These are phyloP conservation scores for Byssothecium circinans DNA, from an alignment of 2,329 filamentous ascomycete genomes.

Conservation along the genomic window DNA sequence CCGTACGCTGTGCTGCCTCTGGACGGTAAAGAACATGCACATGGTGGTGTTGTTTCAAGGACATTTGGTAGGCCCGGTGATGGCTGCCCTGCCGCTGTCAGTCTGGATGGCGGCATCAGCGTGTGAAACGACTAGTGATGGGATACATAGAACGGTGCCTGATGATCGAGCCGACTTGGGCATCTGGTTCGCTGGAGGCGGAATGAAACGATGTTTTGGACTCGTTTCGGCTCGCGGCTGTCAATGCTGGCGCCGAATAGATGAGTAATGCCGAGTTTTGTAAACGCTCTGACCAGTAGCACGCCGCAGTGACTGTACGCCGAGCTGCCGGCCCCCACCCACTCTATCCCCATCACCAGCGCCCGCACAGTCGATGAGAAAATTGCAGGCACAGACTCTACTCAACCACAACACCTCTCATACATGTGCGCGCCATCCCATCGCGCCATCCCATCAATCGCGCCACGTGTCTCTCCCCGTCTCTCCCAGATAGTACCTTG, in stretches of 20 bases:
- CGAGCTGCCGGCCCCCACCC: too few relatives aligned
- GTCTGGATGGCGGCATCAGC: slow-evolving; percentile 13
- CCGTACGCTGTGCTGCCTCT: slow-evolving; percentile 3
- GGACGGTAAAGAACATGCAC: slow-evolving; percentile 5
- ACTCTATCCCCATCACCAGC: background rate
- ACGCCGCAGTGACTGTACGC: too few relatives aligned
- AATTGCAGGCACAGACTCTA: background rate
- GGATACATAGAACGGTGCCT: too few relatives aligned
- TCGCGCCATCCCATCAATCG: background rate
- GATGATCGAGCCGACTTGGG: too few relatives aligned
- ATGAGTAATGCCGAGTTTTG: background rate
- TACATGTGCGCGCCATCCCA: background rate
- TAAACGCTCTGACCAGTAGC: background rate
- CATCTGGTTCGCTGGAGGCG: slow-evolving; percentile 17
- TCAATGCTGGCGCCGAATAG: background rate
- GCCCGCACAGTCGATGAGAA: background rate
- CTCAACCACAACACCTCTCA: background rate
- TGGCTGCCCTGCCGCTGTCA: slow-evolving; percentile 10
- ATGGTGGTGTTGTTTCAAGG: slow-evolving; percentile 31
- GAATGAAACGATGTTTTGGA: slow-evolving; percentile 18
- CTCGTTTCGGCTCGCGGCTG: background rate
- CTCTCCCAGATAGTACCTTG: background rate
- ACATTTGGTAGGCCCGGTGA: slow-evolving; percentile 25
- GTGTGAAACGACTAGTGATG: slow-evolving; percentile 29
- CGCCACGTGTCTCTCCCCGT: background rate